Percentiles rank a stretch among this genome's conserved stretches.
Conservation (phyloP, 441 rosid species). For the Melastoma candidum region DNA sequence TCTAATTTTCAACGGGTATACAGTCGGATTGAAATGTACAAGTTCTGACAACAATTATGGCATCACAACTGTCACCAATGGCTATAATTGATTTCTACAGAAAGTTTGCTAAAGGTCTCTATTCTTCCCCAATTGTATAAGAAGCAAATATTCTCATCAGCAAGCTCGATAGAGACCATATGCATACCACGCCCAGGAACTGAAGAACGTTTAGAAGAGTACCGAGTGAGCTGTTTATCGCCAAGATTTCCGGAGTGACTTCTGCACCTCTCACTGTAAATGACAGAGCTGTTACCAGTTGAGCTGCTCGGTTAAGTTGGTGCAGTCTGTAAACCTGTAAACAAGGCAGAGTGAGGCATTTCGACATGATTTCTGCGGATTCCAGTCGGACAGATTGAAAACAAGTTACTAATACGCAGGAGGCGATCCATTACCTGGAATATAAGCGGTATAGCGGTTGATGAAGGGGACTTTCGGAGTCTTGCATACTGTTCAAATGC, state of each 20-base stretch:
- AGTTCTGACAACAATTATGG: no score
- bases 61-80: no score
- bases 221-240: slow-evolving; percentile 74
- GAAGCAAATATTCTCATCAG: slow-evolving; percentile 64
- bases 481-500: slow-evolving; percentile 87
- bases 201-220: slow-evolving; percentile 82
- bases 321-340: slow-evolving; percentile 91
- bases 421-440: slow-evolving; percentile 57
- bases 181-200: slow-evolving; percentile 78
- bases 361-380: neutral
- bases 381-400: neutral
- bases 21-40: no score
- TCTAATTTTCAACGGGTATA: no score
- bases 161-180: slow-evolving; percentile 96
- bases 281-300: slow-evolving; percentile 83
- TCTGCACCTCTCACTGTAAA: slow-evolving; percentile 89
- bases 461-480: slow-evolving; percentile 62
- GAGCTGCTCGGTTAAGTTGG: slow-evolving; percentile 94
- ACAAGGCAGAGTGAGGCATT: slow-evolving; percentile 3
- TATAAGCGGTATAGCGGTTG: slow-evolving; percentile 68
- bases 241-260: slow-evolving; percentile 72
- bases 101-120: slow-evolving; percentile 1
- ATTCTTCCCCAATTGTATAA: slow-evolving; percentile 22
- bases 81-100: no score
- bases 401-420: neutral